Evolutionary conservation across 2,329 filamentous ascomycete species (phyloP), one percentile per base, ranked within the genome.

Genomic region (Aspergillus ruber): DNA sequence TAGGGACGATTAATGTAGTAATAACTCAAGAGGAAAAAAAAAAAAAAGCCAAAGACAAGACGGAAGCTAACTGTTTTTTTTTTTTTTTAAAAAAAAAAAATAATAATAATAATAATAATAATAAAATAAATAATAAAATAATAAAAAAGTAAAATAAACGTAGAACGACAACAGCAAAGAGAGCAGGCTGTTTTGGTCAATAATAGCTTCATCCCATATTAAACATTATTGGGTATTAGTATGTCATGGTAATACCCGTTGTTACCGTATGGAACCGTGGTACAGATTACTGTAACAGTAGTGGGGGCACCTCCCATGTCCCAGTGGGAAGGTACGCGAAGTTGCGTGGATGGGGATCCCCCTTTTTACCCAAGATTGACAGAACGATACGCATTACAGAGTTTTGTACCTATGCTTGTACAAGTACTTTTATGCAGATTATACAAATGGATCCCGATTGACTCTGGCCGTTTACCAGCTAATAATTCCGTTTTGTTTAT

Each of bases 311-410:
- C 18, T 45, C 54, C 47, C 51, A 49, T 57, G 60, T 62, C 61
- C 63, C 61, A 59, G 57, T 52, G 58, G 59, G 57, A 53, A 65
- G 62, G 62, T 58, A 60, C 59, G 55, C 55, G 52, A 57, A 51
- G 50, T 48, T 50, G 50, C 25, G 36, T 52, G 54, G 50, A 45
- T 55, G 47, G n/a, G 50, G 53, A 50, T 50, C 58, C 59, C 59
- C 59, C 55, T 62, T 64, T 57, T 54, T 56, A 29, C 25, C 25
- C 25, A 29, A 12, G 4, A 10, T 29, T 29, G 25, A 29, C 25
- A 29, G 10, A 29, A 29, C 25, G 9, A 12, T 29, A 29, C 25
- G 4, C 4, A 29, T 29, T 29, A 29, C 25, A 29, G 25, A 29
- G 25, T 29, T 29, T 29, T 29, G 10, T 29, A 12, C 4, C 10